Evolutionary conservation across 1,139 yeast genomes (phyloP), one percentile per base, ranked within the genome.

Genomic region (Diutina sp.): DNA sequence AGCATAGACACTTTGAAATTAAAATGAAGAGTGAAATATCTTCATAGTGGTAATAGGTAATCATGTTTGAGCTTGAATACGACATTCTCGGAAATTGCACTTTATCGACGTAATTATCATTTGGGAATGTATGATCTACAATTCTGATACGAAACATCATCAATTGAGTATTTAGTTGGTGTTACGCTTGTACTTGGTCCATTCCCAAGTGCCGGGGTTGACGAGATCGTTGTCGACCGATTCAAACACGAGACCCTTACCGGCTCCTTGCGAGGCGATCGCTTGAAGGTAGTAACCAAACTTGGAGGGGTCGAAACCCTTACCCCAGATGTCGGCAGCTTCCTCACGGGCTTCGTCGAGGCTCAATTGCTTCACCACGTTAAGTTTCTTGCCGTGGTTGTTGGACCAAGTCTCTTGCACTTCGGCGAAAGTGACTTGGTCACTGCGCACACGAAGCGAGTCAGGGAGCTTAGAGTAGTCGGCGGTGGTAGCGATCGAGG

Each of bases 131-230:
- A 21, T 21, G 25, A 21, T 3, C 25, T 21, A 21, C 25, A 21
- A 21, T 21, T 21, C 25, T 3, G 25, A 2, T 21, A 21, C 25
- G 25, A 21, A 2, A 21, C 25, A 21, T 21, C 25, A 21, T 21
- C 25, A 21, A 21, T 21, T 1, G 25, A 35, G 4, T 5, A 12
- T 9, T n/a, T 35, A 35, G 41, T 35, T 35, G 4, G 41, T 35
- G 41, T 44, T 44, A 25, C 48, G 30, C 46, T 60, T 63, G 56
- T 53, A 72, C 57, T 67, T 70, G 25, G 66, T 70, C 85, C 86
- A 82, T 62, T 74, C 76, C 79, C 83, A 82, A 55, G 76, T 62
- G 1, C 72, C 73, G 1, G 87, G 87, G 65, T 83, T 83, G 57
- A 83, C 72, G 47, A 78, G 62, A 62, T 83, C 86, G 57, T 75